Evolutionary conservation across 768 basidiomycete genomes (phyloP).

Genomic region (Russula griseocarnosa): DNA sequence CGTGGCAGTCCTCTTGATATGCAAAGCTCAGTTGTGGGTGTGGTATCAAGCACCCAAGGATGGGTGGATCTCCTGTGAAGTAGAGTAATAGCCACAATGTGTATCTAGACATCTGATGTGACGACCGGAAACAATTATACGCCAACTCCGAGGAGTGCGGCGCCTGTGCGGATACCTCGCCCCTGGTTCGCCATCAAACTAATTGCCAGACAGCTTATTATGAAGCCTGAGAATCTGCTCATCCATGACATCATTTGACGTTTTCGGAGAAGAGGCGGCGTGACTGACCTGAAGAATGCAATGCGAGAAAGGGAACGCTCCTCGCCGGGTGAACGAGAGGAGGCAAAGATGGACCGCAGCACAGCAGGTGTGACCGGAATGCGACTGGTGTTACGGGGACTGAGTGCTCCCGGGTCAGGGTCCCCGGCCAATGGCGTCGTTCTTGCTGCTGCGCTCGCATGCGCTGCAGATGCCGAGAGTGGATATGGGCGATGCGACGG

Average conservation of each 20-base stretch:
- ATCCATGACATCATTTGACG: background rate
- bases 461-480: constrained; percentile 19
- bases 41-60: constrained; percentile 34
- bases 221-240: constrained; percentile 71
- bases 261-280: background rate
- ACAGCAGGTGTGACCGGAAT: constrained; percentile 84
- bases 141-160: constrained; percentile 66
- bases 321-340: constrained; percentile 74
- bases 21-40: constrained; percentile 36
- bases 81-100: background rate
- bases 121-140: constrained; percentile 19
- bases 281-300: constrained; percentile 74
- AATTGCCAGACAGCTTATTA: constrained; percentile 78
- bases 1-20: constrained; percentile 37
- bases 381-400: constrained; percentile 48
- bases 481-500: constrained; percentile 23
- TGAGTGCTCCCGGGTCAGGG: constrained; percentile 36
- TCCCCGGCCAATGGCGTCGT: background rate
- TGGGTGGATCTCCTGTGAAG: constrained; percentile 33
- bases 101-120: constrained; percentile 1
- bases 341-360: constrained; percentile 79
- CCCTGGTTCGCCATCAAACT: constrained; percentile 70
- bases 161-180: constrained; percentile 60
- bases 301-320: constrained; percentile 80
- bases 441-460: constrained; percentile 10